Evolutionary conservation across 1,284 basidiomycete species (phyloP), one percentile per base, ranked within the genome.

Genomic region (Trichosporon faecale): DNA sequence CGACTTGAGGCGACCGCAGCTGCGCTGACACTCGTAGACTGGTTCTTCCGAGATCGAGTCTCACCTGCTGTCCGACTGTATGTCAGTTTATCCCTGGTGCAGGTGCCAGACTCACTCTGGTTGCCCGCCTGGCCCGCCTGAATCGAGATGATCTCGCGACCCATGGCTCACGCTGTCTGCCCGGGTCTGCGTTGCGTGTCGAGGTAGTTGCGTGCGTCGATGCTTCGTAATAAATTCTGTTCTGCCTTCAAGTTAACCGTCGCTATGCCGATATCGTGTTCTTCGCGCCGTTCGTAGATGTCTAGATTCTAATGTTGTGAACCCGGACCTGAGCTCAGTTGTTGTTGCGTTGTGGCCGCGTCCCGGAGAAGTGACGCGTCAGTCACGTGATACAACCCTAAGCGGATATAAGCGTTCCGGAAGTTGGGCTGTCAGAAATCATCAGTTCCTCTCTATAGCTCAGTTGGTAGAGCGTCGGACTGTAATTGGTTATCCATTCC

Each of bases 61-160:
- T 18, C 21, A 73, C 72, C 72, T 73, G 68, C 35, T 73, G 70
- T 60, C 72, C 72, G 35, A 73, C 72, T 73, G 68, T 0, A 7
- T 14, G 72, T 69, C 29, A 68, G 67, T 31, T 21, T 23, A 35
- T n/a, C n/a, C n/a, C n/a, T n/a, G n/a, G n/a, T n/a, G n/a, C n/a
- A n/a, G n/a, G n/a, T n/a, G n/a, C n/a, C n/a, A n/a, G n/a, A 79
- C 87, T 69, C 31, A 95, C 94, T 93, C 87, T 96, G 94, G 83
- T 98, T 98, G 76, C 95, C 94, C 73, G 94, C 96, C 89, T 98
- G 95, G 76, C 95, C 95, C 16, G 95, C 89, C 82, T 85, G 84
- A 25, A 85, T 73, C 12, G 84, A 84, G 72, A 85, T 84, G 76
- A 85, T 83, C 75, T 85, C 84, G 66, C 83, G 75, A 27, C 83